Evolutionary conservation across 176 grass and related monocot species (phyloP).

Genomic region (Carex littledalei): DNA sequence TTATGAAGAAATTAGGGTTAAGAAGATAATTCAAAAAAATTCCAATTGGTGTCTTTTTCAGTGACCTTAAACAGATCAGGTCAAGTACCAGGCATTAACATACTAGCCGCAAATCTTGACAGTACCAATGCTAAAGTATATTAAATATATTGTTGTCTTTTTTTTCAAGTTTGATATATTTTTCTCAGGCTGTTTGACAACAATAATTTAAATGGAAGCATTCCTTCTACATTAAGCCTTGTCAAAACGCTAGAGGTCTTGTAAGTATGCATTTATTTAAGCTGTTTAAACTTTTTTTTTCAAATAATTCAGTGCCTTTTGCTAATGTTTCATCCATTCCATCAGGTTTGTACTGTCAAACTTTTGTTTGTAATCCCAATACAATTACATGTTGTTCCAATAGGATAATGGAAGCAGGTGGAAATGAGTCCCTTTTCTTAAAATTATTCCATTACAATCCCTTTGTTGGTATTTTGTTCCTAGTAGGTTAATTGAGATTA

Average conservation of each 20-base stretch:
- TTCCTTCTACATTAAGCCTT: conserved; percentile 60
- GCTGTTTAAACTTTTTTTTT: neutral
- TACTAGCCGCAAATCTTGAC: neutral
- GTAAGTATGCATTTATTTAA: conserved; percentile 46
- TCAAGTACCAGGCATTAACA: neutral
- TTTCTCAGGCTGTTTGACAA: conserved; percentile 72
- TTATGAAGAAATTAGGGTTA: neutral
- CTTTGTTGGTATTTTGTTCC: neutral
- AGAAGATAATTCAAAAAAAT: neutral
- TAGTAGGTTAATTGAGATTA: neutral
- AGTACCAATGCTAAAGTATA: neutral
- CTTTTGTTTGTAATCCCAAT: neutral
- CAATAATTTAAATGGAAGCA: conserved; percentile 62
- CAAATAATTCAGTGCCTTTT: neutral
- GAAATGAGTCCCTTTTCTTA: neutral
- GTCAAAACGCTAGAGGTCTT: conserved; percentile 49
- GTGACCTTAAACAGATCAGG: neutral
- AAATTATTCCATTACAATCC: neutral
- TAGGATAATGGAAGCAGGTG: neutral
- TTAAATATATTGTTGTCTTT: neutral
- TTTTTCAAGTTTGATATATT: neutral
- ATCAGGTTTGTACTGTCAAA: neutral
- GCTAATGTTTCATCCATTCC: neutral
- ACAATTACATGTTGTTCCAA: neutral
- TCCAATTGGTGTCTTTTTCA: neutral